phyloP scores from a whole-genome alignment of 1,284 basidiomycete genomes.

The Cutaneotrichosporon cavernicola region DNA sequence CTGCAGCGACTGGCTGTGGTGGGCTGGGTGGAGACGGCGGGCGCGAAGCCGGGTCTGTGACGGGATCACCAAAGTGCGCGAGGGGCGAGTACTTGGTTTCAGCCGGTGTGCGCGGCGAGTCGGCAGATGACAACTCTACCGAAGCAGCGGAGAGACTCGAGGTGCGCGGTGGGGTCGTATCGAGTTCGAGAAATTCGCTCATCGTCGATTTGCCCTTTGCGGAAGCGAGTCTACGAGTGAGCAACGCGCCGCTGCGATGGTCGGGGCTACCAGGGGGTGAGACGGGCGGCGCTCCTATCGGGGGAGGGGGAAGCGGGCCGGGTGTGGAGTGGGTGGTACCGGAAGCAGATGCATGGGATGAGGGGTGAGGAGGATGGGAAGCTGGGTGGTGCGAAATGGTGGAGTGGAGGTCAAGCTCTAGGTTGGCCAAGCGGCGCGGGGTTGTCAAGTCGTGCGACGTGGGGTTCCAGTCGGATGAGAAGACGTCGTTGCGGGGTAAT shows the following conservation, averaged over 20 bases:
- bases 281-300: neutral
- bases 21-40: constrained; percentile 4
- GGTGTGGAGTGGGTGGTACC: neutral
- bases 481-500: neutral
- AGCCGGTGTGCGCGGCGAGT: too few species aligned
- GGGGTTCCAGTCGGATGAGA: neutral
- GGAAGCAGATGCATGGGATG: neutral
- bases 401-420: neutral
- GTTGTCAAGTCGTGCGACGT: neutral
- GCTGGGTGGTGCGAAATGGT: neutral
- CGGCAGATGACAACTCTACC: neutral
- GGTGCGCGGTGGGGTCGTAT: neutral
- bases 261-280: neutral
- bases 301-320: neutral
- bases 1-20: constrained; percentile 7
- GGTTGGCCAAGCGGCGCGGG: neutral
- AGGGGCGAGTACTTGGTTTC: constrained; percentile 7
- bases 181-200: neutral
- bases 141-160: neutral
- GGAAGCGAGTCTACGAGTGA: constrained; percentile 1
- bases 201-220: neutral
- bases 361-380: neutral
- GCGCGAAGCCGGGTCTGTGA: neutral
- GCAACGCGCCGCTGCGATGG: neutral
- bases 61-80: neutral